These are phyloP conservation scores for Cryptosporidium parvum DNA, from an alignment of 169 alveolate genomes.

Conservation along the genomic window DNA sequence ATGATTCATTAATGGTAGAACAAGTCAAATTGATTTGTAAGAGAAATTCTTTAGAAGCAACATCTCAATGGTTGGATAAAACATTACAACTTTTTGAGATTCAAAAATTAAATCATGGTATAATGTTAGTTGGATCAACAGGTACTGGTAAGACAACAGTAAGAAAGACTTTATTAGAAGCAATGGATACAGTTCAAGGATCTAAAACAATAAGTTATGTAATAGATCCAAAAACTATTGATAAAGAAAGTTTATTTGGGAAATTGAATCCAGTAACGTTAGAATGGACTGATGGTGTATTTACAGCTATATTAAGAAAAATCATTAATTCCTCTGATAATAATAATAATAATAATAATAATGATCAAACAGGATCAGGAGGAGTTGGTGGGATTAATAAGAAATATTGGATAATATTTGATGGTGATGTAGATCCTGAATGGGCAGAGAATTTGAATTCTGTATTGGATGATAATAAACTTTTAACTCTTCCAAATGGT, in stretches of 20 bases:
- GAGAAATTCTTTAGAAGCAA: slow-evolving; percentile 87
- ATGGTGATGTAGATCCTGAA: slow-evolving; percentile 99
- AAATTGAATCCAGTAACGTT: slow-evolving; percentile 92
- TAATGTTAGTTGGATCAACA: slow-evolving; percentile 97
- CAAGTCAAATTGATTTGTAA: slow-evolving; percentile 87
- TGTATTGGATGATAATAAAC: slow-evolving; percentile 97
- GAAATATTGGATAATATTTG: slow-evolving; percentile 97
- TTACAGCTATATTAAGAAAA: slow-evolving; percentile 93
- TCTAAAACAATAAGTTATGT: slow-evolving; percentile 93
- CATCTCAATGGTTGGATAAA: slow-evolving; percentile 90
- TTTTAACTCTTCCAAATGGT: slow-evolving; percentile 97
- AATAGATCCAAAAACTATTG: slow-evolving; percentile 93
- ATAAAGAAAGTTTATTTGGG: slow-evolving; percentile 95
- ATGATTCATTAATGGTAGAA: slow-evolving; percentile 89
- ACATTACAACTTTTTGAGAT: slow-evolving; percentile 92
- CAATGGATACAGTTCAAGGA: slow-evolving; percentile 90
- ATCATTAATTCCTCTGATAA: slow-evolving; percentile 79
- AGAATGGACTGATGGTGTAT: slow-evolving; percentile 99
- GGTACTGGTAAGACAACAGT: slow-evolving; percentile 95
- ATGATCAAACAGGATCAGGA: slow-evolving; percentile 12
- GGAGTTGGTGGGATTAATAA: slow-evolving; percentile 72
- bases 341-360: no score
- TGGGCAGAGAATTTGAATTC: slow-evolving; percentile 99
- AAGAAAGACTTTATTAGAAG: slow-evolving; percentile 90
- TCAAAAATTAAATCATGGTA: slow-evolving; percentile 95